phyloP scores from a whole-genome alignment of 805 yeast genomes.

The Wickerhamomyces queroliae region DNA sequence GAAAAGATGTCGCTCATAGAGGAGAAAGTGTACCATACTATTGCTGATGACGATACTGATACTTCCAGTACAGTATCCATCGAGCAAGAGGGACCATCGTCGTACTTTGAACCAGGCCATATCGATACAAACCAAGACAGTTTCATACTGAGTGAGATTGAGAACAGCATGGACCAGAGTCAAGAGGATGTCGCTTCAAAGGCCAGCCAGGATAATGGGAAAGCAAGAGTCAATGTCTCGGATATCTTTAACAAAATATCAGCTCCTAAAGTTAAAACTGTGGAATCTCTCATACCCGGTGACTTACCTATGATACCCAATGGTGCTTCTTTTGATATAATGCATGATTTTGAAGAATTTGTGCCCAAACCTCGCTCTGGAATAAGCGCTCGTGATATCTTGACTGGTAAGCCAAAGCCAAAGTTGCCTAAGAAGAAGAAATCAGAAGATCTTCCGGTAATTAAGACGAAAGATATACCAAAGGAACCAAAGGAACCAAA shows the following conservation, averaged over 20 bases:
- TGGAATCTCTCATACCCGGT: not conserved
- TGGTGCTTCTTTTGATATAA: not conserved
- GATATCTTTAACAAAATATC: not conserved
- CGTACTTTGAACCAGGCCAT: not conserved
- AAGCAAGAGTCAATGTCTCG: not conserved
- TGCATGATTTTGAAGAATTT: not conserved
- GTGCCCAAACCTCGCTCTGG: not conserved
- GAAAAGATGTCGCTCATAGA: not conserved
- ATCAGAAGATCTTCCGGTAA: not conserved
- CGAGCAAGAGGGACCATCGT: not conserved
- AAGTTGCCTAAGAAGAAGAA: not conserved
- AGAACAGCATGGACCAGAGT: not conserved
- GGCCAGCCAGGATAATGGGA: not conserved
- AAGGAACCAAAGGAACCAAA: not conserved
- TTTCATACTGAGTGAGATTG: not conserved
- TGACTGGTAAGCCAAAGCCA: not conserved
- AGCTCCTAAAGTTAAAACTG: not conserved
- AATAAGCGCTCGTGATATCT: not conserved
- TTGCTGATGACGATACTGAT: not conserved
- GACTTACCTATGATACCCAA: not conserved
- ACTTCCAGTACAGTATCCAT: not conserved
- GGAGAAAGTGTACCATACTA: too few relatives aligned
- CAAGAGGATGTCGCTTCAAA: not conserved
- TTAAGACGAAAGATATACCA: not conserved
- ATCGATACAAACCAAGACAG: not conserved